Evolutionary conservation across 163 green algal genomes (phyloP).

Genomic region (Scenedesmus sp.): DNA sequence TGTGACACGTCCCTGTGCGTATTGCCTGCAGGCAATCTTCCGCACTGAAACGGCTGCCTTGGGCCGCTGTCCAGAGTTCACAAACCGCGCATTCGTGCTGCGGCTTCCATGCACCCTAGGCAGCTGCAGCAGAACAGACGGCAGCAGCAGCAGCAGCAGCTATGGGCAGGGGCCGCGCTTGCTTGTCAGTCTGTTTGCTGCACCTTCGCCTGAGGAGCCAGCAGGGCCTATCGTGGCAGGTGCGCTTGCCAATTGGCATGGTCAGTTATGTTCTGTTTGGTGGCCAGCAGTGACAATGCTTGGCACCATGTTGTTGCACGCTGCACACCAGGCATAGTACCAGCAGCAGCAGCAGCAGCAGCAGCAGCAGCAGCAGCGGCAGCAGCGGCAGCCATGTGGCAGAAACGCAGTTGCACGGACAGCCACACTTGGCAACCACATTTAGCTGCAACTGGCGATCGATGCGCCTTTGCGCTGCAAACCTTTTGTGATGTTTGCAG

Average conservation of each 20-base stretch:
- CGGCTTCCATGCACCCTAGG: constrained; percentile 56
- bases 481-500: no score
- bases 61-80: constrained; percentile 68
- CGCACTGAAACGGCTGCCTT: constrained; percentile 70
- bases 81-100: constrained; percentile 66
- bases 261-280: no score
- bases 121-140: not conserved
- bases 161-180: constrained; percentile 25
- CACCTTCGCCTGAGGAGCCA: constrained; percentile 32
- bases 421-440: no score
- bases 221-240: constrained; percentile 44
- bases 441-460: no score
- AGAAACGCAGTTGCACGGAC: no score
- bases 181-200: constrained; percentile 17
- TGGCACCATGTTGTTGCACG: no score
- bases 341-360: not conserved
- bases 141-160: not conserved
- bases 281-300: no score
- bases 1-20: no score
- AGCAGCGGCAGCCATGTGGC: not conserved
- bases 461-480: no score
- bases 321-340: not conserved
- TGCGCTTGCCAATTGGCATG: not conserved
- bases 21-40: not conserved
- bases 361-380: not conserved